Conservation (phyloP, 331 rosid species). For the Prunus yedoensis region DNA sequence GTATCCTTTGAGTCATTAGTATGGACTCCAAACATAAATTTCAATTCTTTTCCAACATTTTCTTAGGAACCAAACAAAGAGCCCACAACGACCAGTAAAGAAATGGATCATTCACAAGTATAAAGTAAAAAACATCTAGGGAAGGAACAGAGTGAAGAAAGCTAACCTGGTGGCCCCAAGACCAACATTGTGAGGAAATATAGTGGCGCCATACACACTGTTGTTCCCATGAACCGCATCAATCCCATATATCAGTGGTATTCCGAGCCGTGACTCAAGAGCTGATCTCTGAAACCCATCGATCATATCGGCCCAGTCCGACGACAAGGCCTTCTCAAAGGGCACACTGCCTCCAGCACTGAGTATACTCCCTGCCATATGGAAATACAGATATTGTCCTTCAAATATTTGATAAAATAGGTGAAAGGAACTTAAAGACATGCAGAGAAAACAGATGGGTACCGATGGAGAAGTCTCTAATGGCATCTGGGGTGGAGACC, state of each 20-base stretch:
- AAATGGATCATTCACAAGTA: not conserved
- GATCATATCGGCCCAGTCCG: conserved; percentile 88
- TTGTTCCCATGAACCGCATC: conserved; percentile 93
- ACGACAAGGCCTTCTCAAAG: conserved; percentile 54
- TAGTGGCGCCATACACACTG: conserved; percentile 67
- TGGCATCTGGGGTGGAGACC: conserved; percentile 48
- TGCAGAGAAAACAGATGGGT: not conserved
- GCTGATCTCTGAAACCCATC: conserved; percentile 70
- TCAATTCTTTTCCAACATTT: not conserved
- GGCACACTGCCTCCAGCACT: conserved; percentile 74
- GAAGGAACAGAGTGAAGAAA: conserved; percentile 5
- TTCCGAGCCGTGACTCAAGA: conserved; percentile 60
- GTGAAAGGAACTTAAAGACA: not conserved
- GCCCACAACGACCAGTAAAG: not conserved
- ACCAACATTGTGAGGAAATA: conserved; percentile 83
- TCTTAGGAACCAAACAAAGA: not conserved
- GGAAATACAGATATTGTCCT: conserved; percentile 11
- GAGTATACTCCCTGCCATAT: conserved; percentile 64
- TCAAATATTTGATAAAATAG: not conserved
- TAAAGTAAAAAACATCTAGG: not conserved
- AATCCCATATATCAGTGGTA: conserved; percentile 78
- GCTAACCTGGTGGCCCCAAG: conserved; percentile 87
- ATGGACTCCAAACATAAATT: not conserved
- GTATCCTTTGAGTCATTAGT: not conserved
- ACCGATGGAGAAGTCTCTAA: conserved; percentile 63